Percentiles rank a stretch among this genome's conserved stretches.
phyloP scores from a whole-genome alignment of 192 early-diverging fungal genomes.

The Dissophora globulifera region DNA sequence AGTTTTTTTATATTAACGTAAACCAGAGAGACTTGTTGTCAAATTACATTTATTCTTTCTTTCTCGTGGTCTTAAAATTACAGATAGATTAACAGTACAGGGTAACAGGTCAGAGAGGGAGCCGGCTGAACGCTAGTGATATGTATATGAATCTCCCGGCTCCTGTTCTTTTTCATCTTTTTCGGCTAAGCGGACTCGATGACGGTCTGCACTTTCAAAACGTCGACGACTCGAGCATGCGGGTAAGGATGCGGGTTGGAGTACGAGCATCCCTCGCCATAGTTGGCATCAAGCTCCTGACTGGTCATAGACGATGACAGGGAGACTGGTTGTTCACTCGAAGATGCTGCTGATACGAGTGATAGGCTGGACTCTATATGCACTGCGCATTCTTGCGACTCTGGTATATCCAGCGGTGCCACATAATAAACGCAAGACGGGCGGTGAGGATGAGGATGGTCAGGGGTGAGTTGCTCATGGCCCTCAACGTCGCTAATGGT shows the following conservation, averaged over 20 bases:
- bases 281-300: neutral
- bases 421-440: slow-evolving; percentile 24
- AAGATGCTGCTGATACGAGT: slow-evolving; percentile 2
- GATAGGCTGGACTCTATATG: neutral
- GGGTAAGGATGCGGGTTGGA: neutral
- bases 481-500: slow-evolving; percentile 24
- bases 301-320: neutral
- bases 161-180: too few species aligned
- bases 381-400: neutral
- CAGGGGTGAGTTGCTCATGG: slow-evolving; percentile 9
- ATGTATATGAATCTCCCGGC: too few species aligned
- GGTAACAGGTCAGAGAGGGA: too few species aligned
- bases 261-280: neutral
- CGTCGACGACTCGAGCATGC: slow-evolving; percentile 18
- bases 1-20: too few species aligned
- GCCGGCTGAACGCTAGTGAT: too few species aligned
- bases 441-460: slow-evolving; percentile 23
- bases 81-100: too few species aligned
- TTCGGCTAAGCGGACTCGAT: slow-evolving; percentile 15
- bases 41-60: too few species aligned
- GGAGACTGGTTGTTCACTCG: neutral
- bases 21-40: too few species aligned
- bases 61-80: too few species aligned
- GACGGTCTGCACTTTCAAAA: slow-evolving; percentile 20
- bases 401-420: neutral